Evolutionary conservation across 805 yeast species (phyloP), one percentile per base, ranked within the genome.

Genomic region (Candida yuanshanica): DNA sequence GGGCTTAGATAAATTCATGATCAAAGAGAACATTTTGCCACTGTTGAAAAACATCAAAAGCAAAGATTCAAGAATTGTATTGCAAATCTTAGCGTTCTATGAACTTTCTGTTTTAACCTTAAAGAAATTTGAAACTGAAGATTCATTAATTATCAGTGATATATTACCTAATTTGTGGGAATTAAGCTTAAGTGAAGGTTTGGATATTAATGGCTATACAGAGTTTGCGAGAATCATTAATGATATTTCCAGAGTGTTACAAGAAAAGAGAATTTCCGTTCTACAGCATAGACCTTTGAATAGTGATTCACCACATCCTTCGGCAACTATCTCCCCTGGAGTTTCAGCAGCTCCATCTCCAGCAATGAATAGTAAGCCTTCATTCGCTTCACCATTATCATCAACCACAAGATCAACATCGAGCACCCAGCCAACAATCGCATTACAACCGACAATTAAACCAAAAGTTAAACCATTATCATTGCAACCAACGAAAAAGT

Each of bases 21-120:
- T 89, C 25, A 70, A 72, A 26, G 97, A 91, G 37, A 86, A 83
- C 41, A 67, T 93, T 29, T 62, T 93, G n/a, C 96, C 96, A 0
- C 63, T 91, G 18, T 66, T 91, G 43, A 74, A 75, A 50, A 75
- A 77, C 13, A 75, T 87, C 72, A 87, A 87, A 58, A 81, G 93
- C 21, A 68, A 93, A 46, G 90, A 85, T 52, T 72, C 84, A 13
- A 64, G 77, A 34, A 79, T 86, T 31, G 70, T 85, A 33, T 56
- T 67, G 51, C 66, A 74, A 20, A 66, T 79, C 4, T 52, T 79
- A 25, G 26, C 40, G 11, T 20, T 41, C 13, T 26, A 37, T 18
- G 41, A 41, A 12, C 25, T 38, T 11, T 27, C 36, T 20, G 36
- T 41, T 17, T 21, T 27, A 10, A 18, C n/a, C 8, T 11, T 17